Base-by-base conservation (phyloP, 768 basidiomycete genomes). In the Xerocomus brunneocitrinus region DNA sequence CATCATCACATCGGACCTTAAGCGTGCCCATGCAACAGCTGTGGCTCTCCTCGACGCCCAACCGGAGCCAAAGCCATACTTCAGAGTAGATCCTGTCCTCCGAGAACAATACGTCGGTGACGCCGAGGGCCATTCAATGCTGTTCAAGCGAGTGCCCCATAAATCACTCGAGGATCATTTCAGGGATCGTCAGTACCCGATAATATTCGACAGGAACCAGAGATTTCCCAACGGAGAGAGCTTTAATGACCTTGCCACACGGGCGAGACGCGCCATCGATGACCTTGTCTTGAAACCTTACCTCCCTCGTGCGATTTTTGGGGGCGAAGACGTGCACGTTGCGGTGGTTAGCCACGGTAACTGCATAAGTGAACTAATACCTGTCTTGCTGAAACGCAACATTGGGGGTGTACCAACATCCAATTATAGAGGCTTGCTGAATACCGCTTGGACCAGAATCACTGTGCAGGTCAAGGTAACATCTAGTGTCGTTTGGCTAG, bases 321-420 rank as follows among this genome's bases (percentile, higher is more conserved):
- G 30, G 30, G 30, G 8, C 30, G 62, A 69, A 40, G 72, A 73
- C 32, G 62, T 76, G 7, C 85, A 84, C 55, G 65, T 90, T 25
- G 87, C 81, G 1, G 60, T 91, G 36, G 82, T 89, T 44, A 89
- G 88, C 68, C 89, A 92, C 66, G 87, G 90, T 0, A 59, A 88
- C 22, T 84, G 83, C 66, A 85, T 91, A 42, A 72, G 70, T 27
- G 82, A 85, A 67, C 67, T 86, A 13, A 63, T 88, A 4, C 71
- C 73, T 24, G 76, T 77, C 27, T 65, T 89, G 41, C 57, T 81
- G 52, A 74, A 67, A 58, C 71, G 74, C 56, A 72, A 74, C 55
- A 68, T 61, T 36, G 73, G 70, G 1, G 61, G 62, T 44, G 59
- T 58, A n/a, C 59, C 49, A 4, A 51, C 25, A 47, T 61, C 41